These are phyloP conservation scores for Pyrus betulifolia DNA, from an alignment of 306 rosid species.

Conservation along the genomic window DNA sequence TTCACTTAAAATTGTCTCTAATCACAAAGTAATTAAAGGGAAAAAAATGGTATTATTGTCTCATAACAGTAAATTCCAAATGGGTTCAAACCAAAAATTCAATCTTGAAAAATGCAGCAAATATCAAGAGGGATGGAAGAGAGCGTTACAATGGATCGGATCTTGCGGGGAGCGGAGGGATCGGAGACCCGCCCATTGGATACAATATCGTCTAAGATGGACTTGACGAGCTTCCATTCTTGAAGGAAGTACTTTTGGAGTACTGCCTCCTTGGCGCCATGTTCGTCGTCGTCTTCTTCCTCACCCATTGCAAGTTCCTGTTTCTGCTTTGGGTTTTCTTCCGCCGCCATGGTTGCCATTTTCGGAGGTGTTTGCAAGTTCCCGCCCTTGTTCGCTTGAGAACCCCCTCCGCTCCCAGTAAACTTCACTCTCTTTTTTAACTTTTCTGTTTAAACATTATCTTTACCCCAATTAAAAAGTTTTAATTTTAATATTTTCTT, in stretches of 20 bases:
- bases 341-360: slow-evolving; percentile 25
- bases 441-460: too few relatives aligned
- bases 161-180: slow-evolving; percentile 49
- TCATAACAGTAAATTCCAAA: neutral
- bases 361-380: neutral
- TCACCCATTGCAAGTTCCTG: slow-evolving; percentile 14
- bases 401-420: too few relatives aligned
- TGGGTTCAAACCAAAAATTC: neutral
- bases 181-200: slow-evolving; percentile 54
- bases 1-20: neutral
- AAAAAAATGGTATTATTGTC: neutral
- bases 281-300: slow-evolving; percentile 71
- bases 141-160: slow-evolving; percentile 79
- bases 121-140: neutral
- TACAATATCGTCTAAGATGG: slow-evolving; percentile 67
- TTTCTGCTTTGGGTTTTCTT: slow-evolving; percentile 16
- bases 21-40: neutral
- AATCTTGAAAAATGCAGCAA: slow-evolving; percentile 2
- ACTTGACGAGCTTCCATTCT: slow-evolving; percentile 81
- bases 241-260: slow-evolving; percentile 83
- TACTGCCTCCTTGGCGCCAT: slow-evolving; percentile 70
- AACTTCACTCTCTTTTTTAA: too few relatives aligned
- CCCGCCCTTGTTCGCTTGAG: slow-evolving; percentile 14
- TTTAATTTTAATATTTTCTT: too few relatives aligned
- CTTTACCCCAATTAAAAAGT: too few relatives aligned